Evolutionary conservation across 2,329 filamentous ascomycete genomes (phyloP), one percentile per base, ranked within the genome.

Genomic region (Pseudopithomyces chartarum): DNA sequence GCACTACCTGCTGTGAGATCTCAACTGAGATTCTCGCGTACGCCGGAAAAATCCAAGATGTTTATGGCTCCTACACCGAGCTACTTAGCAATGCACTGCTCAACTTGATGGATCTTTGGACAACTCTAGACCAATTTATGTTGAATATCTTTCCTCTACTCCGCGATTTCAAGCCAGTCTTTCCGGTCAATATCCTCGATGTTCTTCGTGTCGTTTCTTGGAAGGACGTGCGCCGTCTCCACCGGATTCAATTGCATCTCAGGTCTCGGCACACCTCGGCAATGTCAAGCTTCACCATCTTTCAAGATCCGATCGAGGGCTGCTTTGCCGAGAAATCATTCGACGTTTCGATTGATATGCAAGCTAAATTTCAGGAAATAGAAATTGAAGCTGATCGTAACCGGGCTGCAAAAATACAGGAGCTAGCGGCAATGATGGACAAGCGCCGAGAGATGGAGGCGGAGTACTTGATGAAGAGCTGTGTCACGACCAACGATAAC

Each of bases 21-120:
- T 29, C 26, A 4, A 29, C 26, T 29, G 26, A 29, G 26, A 29
- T 29, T 12, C 34, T 67, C 0, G 32, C 60, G 1, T 79, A 82
- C 50, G 57, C 81, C 0, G 36, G 64, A 0, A 49, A 59, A 1
- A 73, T 78, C 2, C 59, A 67, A 0, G 60, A 73, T 0, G 63
- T 71, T 0, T 85, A 84, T 57, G 62, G 78, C 56, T 60, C 63
- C 3, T 78, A 82, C 55, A 76, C 80, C 0, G 81, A 84, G 47
- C 78, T 82, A 22, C 81, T 79, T 60, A 86, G 85, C 26, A 55
- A 71, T 0, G 79, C 84, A 62, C 69, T 89, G 0, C 75, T 90
- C 1, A 79, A 74, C 7, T 42, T 85, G 0, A 80, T 89, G 65
- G 81, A 85, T 48, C 60, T 87, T 0, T 90, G 87, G 87, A 67